Conservation (phyloP, 257 asterid species). For the Marsdenia floribunda region DNA sequence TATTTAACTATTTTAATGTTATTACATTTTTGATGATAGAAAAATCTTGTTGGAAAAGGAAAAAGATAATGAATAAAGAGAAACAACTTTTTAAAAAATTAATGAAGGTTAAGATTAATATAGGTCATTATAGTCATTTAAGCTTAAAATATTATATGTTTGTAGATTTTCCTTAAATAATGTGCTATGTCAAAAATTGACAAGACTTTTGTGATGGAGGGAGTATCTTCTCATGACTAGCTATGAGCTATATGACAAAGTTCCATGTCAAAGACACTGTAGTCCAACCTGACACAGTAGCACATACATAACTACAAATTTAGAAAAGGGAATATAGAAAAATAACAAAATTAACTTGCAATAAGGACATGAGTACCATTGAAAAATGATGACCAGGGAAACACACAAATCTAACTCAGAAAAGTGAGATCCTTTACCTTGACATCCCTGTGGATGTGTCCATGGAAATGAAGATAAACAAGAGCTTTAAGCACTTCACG, state of each 20-base stretch:
- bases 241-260: background rate
- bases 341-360: background rate
- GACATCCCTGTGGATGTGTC: conserved; percentile 97
- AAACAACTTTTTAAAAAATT: too few relatives aligned
- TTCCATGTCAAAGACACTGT: background rate
- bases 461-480: conserved; percentile 91
- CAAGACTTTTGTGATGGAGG: too few relatives aligned
- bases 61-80: too few relatives aligned
- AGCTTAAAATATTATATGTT: too few relatives aligned
- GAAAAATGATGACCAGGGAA: background rate
- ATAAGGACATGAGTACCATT: background rate
- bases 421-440: conserved; percentile 45
- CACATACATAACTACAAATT: background rate
- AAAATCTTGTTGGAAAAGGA: too few relatives aligned
- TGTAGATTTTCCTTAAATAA: too few relatives aligned
- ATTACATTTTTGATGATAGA: too few relatives aligned
- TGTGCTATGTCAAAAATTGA: too few relatives aligned
- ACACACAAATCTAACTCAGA: conserved; percentile 9
- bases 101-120: too few relatives aligned
- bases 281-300: background rate
- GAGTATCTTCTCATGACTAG: background rate
- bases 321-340: background rate
- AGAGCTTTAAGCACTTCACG: conserved; percentile 96
- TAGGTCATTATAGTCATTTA: too few relatives aligned
- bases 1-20: too few relatives aligned